Evolutionary conservation across 2,329 filamentous ascomycete species (phyloP).

Genomic region (Leptodontidium sp.): DNA sequence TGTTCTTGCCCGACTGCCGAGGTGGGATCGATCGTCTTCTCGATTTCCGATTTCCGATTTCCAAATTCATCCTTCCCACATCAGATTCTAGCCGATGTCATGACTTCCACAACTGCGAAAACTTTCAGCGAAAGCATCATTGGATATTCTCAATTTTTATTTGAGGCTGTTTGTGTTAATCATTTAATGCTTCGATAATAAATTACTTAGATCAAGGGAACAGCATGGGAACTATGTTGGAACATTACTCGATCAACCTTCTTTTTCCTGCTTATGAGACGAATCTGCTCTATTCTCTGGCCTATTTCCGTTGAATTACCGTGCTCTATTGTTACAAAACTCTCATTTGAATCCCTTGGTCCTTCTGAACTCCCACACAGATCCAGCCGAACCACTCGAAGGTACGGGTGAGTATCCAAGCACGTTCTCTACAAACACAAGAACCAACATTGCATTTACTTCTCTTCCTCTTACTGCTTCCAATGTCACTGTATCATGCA

Average conservation of each 20-base stretch:
- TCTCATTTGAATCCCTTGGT: constrained; percentile 33
- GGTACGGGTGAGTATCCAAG: constrained; percentile 54
- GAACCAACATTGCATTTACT: constrained; percentile 54
- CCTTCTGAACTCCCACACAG: constrained; percentile 46
- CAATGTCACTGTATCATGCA: constrained; percentile 55
- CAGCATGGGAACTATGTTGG: too few species aligned
- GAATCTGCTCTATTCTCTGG: too few species aligned
- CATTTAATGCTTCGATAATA: too few species aligned
- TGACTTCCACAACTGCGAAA: too few species aligned
- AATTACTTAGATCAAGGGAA: too few species aligned
- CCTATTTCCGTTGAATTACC: too few species aligned
- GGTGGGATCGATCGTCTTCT: not conserved
- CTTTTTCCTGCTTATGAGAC: too few species aligned
- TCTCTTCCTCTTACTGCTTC: constrained; percentile 48
- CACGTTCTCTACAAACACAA: constrained; percentile 56
- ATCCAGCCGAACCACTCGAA: constrained; percentile 45
- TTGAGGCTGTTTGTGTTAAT: too few species aligned
- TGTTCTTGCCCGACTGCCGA: not conserved
- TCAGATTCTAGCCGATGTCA: not conserved
- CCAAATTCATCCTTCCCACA: not conserved
- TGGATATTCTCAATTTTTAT: too few species aligned
- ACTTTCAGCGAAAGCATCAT: too few species aligned
- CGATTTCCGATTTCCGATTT: not conserved
- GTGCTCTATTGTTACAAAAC: not conserved
- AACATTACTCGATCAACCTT: too few species aligned